Percentiles rank a stretch among this genome's conserved stretches.
phyloP scores from a whole-genome alignment of 1,139 yeast species.

The Pneumocystis carinii region DNA sequence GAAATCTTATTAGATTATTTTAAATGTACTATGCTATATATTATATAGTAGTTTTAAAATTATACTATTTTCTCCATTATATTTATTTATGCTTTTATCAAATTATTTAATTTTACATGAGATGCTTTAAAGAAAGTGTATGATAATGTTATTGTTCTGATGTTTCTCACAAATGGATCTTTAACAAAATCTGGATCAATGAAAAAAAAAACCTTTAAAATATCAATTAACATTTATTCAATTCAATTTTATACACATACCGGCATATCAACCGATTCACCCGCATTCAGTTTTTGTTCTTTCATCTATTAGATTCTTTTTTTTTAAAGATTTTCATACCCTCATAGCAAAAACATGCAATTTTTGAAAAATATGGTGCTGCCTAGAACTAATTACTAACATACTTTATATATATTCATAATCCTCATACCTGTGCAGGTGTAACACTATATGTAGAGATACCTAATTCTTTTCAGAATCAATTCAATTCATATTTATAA shows the following conservation, averaged over 20 bases:
- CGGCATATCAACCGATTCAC: slow-evolving; percentile 99
- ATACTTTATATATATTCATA: background rate
- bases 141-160: slow-evolving; percentile 79
- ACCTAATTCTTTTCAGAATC: background rate
- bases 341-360: slow-evolving; percentile 95
- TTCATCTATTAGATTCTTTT: background rate
- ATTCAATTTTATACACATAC: background rate
- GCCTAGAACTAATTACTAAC: slow-evolving; percentile 34
- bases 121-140: slow-evolving; percentile 61
- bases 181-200: slow-evolving; percentile 94
- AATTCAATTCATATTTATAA: slow-evolving; percentile 22
- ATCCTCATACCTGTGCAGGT: slow-evolving; percentile 39
- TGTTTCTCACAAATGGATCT: slow-evolving; percentile 84
- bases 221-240: slow-evolving; percentile 18
- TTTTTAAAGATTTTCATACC: background rate
- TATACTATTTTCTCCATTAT: background rate
- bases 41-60: background rate
- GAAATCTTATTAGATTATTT: too few relatives aligned
- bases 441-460: slow-evolving; percentile 43
- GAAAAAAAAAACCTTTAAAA: slow-evolving; percentile 53
- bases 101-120: background rate
- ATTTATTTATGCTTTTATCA: background rate
- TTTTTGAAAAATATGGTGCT: slow-evolving; percentile 89
- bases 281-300: slow-evolving; percentile 83
- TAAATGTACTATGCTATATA: too few relatives aligned